Evolutionary conservation across 192 early-diverging fungal species (phyloP).

Genomic region (Pilobolus umbonatus): DNA sequence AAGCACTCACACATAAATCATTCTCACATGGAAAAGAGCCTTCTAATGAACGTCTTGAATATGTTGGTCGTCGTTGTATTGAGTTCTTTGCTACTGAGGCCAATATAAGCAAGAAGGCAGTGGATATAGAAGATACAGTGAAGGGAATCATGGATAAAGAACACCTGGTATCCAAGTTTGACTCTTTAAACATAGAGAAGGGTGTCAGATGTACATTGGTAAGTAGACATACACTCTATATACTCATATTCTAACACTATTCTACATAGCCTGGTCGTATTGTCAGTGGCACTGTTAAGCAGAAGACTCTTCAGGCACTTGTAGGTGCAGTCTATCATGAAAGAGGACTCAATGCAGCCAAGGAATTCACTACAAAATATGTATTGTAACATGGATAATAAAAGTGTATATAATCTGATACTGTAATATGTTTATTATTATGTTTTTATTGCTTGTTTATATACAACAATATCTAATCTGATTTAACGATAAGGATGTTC

Average conservation of each 20-base stretch:
- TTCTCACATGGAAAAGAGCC: constrained; percentile 41
- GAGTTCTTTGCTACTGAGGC: constrained; percentile 13
- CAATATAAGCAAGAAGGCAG: neutral
- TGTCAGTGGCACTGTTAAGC: constrained; percentile 19
- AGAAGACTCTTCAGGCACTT: constrained; percentile 40
- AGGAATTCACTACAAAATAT: constrained; percentile 37
- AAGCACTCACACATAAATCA: constrained; percentile 46
- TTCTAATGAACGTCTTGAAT: constrained; percentile 39
- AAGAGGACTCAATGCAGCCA: constrained; percentile 41
- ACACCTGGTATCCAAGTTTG: constrained; percentile 8
- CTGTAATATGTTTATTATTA: neutral
- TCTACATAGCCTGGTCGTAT: constrained; percentile 4
- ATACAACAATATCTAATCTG: too few species aligned
- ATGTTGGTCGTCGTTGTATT: constrained; percentile 15
- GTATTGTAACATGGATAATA: constrained; percentile 12
- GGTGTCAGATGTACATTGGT: constrained; percentile 16
- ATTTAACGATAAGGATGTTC: constrained; percentile 37
- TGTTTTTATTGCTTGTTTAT: constrained; percentile 7
- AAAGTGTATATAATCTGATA: neutral
- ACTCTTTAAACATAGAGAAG: neutral
- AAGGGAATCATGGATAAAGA: neutral
- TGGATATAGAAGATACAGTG: neutral
- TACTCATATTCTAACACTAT: neutral
- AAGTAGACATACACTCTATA: neutral
- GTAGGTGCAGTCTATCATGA: constrained; percentile 49